These are phyloP conservation scores for Chaetoscypha palmicola DNA, from an alignment of 2,329 filamentous ascomycete genomes.

Conservation along the genomic window DNA sequence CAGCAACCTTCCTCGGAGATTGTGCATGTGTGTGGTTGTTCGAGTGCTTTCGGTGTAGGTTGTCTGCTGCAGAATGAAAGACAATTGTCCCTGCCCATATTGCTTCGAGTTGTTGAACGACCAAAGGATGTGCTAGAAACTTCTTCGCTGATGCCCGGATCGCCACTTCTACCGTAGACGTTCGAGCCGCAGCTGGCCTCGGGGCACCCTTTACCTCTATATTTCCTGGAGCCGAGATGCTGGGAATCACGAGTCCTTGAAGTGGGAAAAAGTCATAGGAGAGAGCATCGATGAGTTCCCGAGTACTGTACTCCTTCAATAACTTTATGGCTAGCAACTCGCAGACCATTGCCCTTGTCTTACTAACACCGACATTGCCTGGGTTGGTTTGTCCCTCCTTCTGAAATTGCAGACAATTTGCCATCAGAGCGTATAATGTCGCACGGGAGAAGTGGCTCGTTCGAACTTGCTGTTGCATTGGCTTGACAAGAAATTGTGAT, in stretches of 20 bases:
- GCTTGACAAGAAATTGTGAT: constrained; percentile 91
- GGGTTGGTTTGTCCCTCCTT: constrained; percentile 80
- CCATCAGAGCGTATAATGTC: constrained; percentile 83
- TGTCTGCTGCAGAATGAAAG: constrained; percentile 85
- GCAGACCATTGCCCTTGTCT: constrained; percentile 79
- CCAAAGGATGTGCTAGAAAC: constrained; percentile 83
- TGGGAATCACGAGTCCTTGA: constrained; percentile 61
- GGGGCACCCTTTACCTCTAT: constrained; percentile 34
- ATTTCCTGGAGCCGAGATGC: constrained; percentile 31
- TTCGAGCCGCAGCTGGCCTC: constrained; percentile 59
- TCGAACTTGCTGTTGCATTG: constrained; percentile 85
- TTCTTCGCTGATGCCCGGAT: constrained; percentile 90
- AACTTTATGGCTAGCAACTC: constrained; percentile 86
- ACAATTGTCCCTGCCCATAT: constrained; percentile 96
- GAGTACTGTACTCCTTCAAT: constrained; percentile 79
- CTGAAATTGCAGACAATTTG: constrained; percentile 86
- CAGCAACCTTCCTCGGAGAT: constrained; percentile 6
- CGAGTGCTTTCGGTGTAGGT: constrained; percentile 59
- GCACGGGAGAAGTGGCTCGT: constrained; percentile 77
- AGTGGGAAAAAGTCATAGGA: constrained; percentile 94
- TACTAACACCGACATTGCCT: constrained; percentile 76
- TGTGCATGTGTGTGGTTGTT: constrained; percentile 26
- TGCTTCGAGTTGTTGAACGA: constrained; percentile 90
- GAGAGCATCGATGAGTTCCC: constrained; percentile 87
- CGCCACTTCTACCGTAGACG: constrained; percentile 86